phyloP scores from a whole-genome alignment of 345 rosid genomes.

The Trapa bicornis region DNA sequence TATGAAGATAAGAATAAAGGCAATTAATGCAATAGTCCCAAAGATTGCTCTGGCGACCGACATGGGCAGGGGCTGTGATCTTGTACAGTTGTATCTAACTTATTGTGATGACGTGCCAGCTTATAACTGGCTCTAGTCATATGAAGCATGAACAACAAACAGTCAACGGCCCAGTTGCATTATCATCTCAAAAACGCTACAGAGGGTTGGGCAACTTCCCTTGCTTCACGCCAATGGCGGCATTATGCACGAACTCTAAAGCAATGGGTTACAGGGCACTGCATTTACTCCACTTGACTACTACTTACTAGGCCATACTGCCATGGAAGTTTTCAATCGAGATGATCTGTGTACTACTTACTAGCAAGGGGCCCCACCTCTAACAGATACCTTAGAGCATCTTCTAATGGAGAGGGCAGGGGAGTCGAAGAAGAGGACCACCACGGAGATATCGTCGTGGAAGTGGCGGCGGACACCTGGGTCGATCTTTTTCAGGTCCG shows the following conservation, averaged over 20 bases:
- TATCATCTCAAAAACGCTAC: conserved; percentile 3
- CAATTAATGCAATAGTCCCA: conserved; percentile 9
- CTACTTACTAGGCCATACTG: neutral
- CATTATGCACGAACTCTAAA: neutral
- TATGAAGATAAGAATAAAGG: neutral
- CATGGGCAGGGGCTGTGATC: conserved; percentile 1
- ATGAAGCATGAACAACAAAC: neutral
- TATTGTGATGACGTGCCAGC: neutral
- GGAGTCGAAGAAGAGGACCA: conserved; percentile 62
- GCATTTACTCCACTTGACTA: neutral
- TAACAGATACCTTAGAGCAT: conserved; percentile 36
- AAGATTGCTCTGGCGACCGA: conserved; percentile 4
- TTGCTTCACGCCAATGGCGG: conserved; percentile 22
- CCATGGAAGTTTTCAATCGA: neutral
- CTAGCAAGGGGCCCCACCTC: conserved; percentile 62
- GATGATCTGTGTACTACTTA: neutral
- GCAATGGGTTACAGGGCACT: neutral
- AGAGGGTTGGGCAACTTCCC: conserved; percentile 7
- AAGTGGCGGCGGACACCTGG: conserved; percentile 85
- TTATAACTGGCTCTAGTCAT: neutral
- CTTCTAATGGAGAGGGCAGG: conserved; percentile 22
- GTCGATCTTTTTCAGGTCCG: conserved; percentile 90
- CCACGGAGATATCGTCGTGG: conserved; percentile 89
- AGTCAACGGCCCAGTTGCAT: neutral
- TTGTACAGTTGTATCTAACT: neutral